Conservation (phyloP, 2,329 filamentous ascomycete species). For the Malbranchea zuffiana region DNA sequence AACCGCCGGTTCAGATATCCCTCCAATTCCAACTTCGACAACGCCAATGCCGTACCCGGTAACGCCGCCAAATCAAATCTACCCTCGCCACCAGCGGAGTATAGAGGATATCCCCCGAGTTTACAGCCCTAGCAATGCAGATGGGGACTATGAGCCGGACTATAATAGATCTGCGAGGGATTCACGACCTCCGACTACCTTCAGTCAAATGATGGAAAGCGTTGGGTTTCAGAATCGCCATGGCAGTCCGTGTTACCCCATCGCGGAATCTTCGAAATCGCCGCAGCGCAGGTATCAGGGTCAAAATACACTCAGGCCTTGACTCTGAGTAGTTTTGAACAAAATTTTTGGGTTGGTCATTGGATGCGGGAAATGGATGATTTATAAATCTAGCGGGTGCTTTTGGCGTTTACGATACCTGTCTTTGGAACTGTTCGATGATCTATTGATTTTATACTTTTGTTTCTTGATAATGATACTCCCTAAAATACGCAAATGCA, state of each 20-base stretch:
- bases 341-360: too few species aligned
- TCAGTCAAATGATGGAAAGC: slow-evolving; percentile 30
- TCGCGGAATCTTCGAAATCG: slow-evolving; percentile 17
- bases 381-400: too few species aligned
- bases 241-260: slow-evolving; percentile 23
- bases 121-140: slow-evolving; percentile 31
- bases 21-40: slow-evolving; percentile 16
- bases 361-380: too few species aligned
- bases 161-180: slow-evolving; percentile 20
- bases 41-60: too few species aligned
- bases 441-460: too few species aligned
- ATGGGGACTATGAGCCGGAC: slow-evolving; percentile 16
- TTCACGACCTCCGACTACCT: slow-evolving; percentile 26
- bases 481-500: too few species aligned
- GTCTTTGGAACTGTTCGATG: too few species aligned
- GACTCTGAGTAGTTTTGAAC: neutral
- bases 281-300: slow-evolving; percentile 7
- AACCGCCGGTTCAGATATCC: slow-evolving; percentile 17
- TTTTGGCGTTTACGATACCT: too few species aligned
- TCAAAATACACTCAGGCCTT: slow-evolving; percentile 4
- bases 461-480: too few species aligned
- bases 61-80: slow-evolving; percentile 20
- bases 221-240: slow-evolving; percentile 25
- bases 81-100: slow-evolving; percentile 23
- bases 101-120: slow-evolving; percentile 39